Base-by-base conservation (phyloP, 2,329 filamentous ascomycete genomes). In the Trichophyton mentagrophytes region DNA sequence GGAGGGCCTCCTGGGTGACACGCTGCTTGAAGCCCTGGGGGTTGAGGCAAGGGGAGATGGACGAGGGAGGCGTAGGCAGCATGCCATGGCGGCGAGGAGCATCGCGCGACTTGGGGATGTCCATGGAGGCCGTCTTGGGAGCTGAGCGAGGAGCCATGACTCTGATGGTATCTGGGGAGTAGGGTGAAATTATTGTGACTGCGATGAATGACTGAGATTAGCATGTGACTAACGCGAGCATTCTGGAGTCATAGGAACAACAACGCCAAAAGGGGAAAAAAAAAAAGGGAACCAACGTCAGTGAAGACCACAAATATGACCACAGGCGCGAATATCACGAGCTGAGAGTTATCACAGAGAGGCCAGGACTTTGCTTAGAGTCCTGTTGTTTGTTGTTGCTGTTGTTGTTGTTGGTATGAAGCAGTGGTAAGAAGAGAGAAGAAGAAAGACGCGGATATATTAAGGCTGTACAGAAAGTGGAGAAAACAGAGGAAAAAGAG, bases 41-140 rank as follows among this genome's bases (percentile, higher is more conserved):
- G 68, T 87, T 85, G 66, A 96, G 81, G 67, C 84, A 86, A 57
- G 92, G 92, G 64, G 91, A 96, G 73, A 96, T 90, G 75, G 91
- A 96, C 79, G 92, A 95, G 64, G 92, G 92, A 71, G 92, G 92
- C 73, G 92, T 96, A 65, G 88, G 90, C 70, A 96, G 84, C 73
- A 77, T 74, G 58, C 66, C 68, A 55, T 69, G 69, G 49, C 73
- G 27, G 63, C 61, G 61, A 68, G 64, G 64, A 72, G 66, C 63
- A 62, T 71, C 69, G 64, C 74, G 75, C 60, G 74, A 71, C 65
- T 76, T 76, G 64, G 76, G 77, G 61, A 79, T 78, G 66, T 78
- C 76, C 66, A 79, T 73, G 47, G 74, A 78, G 62, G 74, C 75
- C 63, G 76, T 78, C 71, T 77, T 78, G 70, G 74, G 74, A 72